A percentile compares a stretch with the other conserved stretches of the same genome.
phyloP scores from a whole-genome alignment of 2,329 filamentous ascomycete genomes.

The Metarhizium sp. region DNA sequence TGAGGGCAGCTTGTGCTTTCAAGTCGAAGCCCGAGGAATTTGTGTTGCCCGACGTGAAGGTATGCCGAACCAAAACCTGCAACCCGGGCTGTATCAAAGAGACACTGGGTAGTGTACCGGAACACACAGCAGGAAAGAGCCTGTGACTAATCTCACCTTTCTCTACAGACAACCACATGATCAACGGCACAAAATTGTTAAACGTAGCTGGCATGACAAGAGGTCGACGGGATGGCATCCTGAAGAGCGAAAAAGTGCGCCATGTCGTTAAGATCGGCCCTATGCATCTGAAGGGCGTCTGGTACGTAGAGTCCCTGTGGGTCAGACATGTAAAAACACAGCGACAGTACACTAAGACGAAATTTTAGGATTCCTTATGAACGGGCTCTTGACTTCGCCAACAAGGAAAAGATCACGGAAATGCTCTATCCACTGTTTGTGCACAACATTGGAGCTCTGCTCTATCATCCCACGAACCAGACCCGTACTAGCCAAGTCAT shows the following conservation, averaged over 20 bases:
- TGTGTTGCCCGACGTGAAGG: slow-evolving; percentile 92
- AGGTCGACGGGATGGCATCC: slow-evolving; percentile 85
- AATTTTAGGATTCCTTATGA: slow-evolving; percentile 84
- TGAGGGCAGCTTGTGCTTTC: slow-evolving; percentile 93
- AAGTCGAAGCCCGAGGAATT: slow-evolving; percentile 91
- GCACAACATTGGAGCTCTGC: slow-evolving; percentile 86
- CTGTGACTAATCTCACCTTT: not conserved
- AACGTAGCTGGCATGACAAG: slow-evolving; percentile 98
- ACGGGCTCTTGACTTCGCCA: slow-evolving; percentile 93
- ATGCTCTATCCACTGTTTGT: slow-evolving; percentile 92
- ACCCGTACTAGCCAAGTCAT: slow-evolving; percentile 76
- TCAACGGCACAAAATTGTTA: slow-evolving; percentile 93
- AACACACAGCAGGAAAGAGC: too few relatives aligned
- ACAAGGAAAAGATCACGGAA: slow-evolving; percentile 99
- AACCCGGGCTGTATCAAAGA: not conserved
- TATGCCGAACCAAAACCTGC: slow-evolving; percentile 28
- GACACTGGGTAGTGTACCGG: too few relatives aligned
- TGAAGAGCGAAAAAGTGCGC: slow-evolving; percentile 95
- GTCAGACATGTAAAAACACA: slow-evolving; percentile 8
- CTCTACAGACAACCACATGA: slow-evolving; percentile 85
- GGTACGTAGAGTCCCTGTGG: slow-evolving; percentile 48
- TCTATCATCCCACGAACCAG: slow-evolving; percentile 90
- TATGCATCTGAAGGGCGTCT: slow-evolving; percentile 97
- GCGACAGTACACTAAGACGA: slow-evolving; percentile 15
- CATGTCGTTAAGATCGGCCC: slow-evolving; percentile 98